Evolutionary conservation across 1,139 yeast species (phyloP), one percentile per base, ranked within the genome.

Genomic region (Geotrichum cucujoidarum): DNA sequence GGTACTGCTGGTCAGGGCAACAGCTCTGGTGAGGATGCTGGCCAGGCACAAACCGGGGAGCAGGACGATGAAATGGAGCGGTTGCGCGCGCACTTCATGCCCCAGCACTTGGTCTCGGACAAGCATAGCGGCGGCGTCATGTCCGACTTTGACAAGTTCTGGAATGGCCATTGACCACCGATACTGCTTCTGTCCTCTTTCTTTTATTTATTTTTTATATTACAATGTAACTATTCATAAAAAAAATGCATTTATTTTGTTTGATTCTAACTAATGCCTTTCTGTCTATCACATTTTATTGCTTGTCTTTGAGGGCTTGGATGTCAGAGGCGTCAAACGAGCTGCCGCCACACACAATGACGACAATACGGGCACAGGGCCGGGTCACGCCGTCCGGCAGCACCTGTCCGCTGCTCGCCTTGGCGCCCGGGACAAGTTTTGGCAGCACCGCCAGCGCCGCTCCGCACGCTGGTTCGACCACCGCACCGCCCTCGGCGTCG

Each of bases 401-500:
- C 44, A 3, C 52, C 45, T 6, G 56, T 54, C 30, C 50, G 47
- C 43, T 62, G 48, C 33, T 53, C 47, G 34, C 55, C 56, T 22
- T 55, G 63, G 58, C 77, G 77, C 4, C 40, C 2, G 40, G 40
- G 20, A 37, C 61, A 20, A 77, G 56, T 21, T 72, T 56, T 7
- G 68, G 67, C 1, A 75, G 71, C 7, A 76, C 66, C 16, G 81
- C 76, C 27, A 83, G 57, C 0, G 88, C 75, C 1, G 87, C 89
- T 10, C 88, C 89, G 67, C 90, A 83, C 0, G 90, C 88, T 0
- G 89, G 88, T 59, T 83, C 90, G 0, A 80, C 78, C 7, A 80
- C 67, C 45, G 74, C 67, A 33, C 72, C 72, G 51, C 71, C 75
- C n/a, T n/a, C n/a, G 36, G 72, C 75, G 11, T 74, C 68, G 5